Evolutionary conservation across 2,329 filamentous ascomycete genomes (phyloP), one percentile per base, ranked within the genome.

Genomic region (Neophaeococcomyces aloes): DNA sequence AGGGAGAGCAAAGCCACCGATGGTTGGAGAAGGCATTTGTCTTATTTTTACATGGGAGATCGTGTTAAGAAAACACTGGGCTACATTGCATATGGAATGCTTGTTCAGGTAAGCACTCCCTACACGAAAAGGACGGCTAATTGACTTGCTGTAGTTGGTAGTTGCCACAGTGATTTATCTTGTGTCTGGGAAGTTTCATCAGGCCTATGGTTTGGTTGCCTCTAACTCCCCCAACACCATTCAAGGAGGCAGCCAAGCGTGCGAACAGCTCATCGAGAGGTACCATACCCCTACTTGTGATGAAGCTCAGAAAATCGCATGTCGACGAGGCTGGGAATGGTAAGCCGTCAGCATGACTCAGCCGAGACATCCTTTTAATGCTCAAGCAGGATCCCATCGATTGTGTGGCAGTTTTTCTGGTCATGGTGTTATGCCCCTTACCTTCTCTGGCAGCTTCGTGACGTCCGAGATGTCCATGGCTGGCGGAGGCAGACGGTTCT

Each of bases 391-490:
- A 74, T 76, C 65, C 76, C 76, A 0, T 78, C 75, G 0, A 70
- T 78, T 34, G 65, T 78, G 41, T 81, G 77, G 77, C 78, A 81
- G 51, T 67, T 79, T 40, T 61, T 77, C 45, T 81, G 76, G 77
- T 69, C 75, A 11, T 80, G 74, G 70, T 57, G 78, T 34, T 69
- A 76, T 46, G 76, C 78, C 2, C 76, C 78, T 15, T 66, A 72
- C 53, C 67, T 81, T 48, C 68, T 83, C 3, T 81, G 73, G 70
- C 69, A 73, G 51, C 72, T 78, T 29, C 70, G 78, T 6, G 63
- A 68, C 17, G 75, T 83, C 51, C 68, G 68, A 23, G 79, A 83
- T 55, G 78, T 77, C 5, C 76, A 81, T 53, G 74, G 78, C 44
- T 83, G 79, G 79, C 68, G 78, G 8, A 56, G 72, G 4, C 79